A percentile compares a stretch with the other conserved stretches of the same genome.
These are phyloP conservation scores for Leccinum truebloodii DNA, from an alignment of 768 basidiomycete species.

Conservation along the genomic window DNA sequence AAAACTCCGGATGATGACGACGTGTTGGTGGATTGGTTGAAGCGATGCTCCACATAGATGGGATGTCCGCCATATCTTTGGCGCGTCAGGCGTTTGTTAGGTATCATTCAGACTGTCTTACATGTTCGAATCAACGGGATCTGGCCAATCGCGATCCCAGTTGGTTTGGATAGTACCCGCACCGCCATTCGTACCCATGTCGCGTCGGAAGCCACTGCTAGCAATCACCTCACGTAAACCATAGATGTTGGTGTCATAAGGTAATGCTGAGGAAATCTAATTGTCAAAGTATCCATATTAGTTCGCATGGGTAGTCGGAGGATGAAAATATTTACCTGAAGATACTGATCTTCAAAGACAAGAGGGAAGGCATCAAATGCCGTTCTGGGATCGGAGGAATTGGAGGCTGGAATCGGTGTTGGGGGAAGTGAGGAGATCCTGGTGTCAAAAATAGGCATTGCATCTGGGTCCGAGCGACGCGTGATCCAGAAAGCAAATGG, in stretches of 20 bases:
- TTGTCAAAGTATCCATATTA: neutral
- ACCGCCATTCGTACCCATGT: slow-evolving; percentile 50
- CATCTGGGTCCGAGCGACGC: slow-evolving; percentile 56
- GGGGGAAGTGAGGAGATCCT: slow-evolving; percentile 59
- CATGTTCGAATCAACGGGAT: slow-evolving; percentile 70
- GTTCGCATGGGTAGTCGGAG: neutral
- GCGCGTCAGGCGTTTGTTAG: neutral
- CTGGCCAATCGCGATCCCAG: slow-evolving; percentile 64
- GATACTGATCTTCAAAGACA: slow-evolving; percentile 79
- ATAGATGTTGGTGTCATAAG: slow-evolving; percentile 69
- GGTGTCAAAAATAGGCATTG: slow-evolving; percentile 68
- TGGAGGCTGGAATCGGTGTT: slow-evolving; percentile 59
- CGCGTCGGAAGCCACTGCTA: slow-evolving; percentile 66
- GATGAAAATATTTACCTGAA: slow-evolving; percentile 48
- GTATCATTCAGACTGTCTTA: slow-evolving; percentile 32
- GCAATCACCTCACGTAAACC: slow-evolving; percentile 76
- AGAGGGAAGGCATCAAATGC: slow-evolving; percentile 65
- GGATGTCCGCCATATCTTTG: slow-evolving; percentile 71
- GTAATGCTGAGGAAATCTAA: slow-evolving; percentile 65
- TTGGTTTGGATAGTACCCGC: slow-evolving; percentile 62
- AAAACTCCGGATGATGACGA: slow-evolving; percentile 78
- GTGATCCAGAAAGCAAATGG: slow-evolving; percentile 86
- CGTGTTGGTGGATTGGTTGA: slow-evolving; percentile 46
- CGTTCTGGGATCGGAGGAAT: slow-evolving; percentile 50
- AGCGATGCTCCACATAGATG: slow-evolving; percentile 74